Percentiles rank a stretch among this genome's conserved stretches.
These are phyloP conservation scores for Glebionis coronaria DNA, from an alignment of 129 eudicot genomes.

Conservation along the genomic window DNA sequence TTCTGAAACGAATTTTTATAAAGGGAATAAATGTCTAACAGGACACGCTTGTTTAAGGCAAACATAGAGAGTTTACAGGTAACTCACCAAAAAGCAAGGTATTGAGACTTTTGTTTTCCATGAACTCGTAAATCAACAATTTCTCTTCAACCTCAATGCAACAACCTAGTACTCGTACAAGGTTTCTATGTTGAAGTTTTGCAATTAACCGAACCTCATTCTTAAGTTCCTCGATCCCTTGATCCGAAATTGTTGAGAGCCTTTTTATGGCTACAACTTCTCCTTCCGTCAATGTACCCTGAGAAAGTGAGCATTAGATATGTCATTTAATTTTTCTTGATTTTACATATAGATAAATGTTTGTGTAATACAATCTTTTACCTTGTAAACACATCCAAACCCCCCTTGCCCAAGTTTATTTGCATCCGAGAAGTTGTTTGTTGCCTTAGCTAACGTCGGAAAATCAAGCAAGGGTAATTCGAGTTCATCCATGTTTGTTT, in stretches of 20 bases:
- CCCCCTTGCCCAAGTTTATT: slow-evolving; percentile 92
- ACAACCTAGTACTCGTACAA: slow-evolving; percentile 60
- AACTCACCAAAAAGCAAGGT: slow-evolving; percentile 19
- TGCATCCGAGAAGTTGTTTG: slow-evolving; percentile 50
- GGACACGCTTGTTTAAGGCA: background rate
- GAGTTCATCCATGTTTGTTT: too few species aligned
- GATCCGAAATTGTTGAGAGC: slow-evolving; percentile 54
- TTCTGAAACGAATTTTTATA: background rate
- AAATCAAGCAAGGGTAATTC: too few species aligned
- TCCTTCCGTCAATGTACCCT: slow-evolving; percentile 56
- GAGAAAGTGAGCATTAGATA: background rate
- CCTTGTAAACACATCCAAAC: slow-evolving; percentile 83
- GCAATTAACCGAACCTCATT: slow-evolving; percentile 63
- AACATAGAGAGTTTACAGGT: background rate
- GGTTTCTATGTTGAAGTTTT: slow-evolving; percentile 60
- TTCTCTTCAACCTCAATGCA: slow-evolving; percentile 65
- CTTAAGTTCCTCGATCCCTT: slow-evolving; percentile 64
- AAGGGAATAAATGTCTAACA: background rate
- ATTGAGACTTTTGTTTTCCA: slow-evolving; percentile 61
- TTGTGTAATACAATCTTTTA: background rate
- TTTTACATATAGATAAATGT: background rate
- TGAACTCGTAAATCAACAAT: slow-evolving; percentile 56
- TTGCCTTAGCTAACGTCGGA: slow-evolving; percentile 26
- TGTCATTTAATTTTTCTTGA: background rate
- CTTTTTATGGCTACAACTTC: slow-evolving; percentile 64